Conservation (phyloP, 169 alveolate genomes). For the Ichthyophthirius multifiliis region DNA sequence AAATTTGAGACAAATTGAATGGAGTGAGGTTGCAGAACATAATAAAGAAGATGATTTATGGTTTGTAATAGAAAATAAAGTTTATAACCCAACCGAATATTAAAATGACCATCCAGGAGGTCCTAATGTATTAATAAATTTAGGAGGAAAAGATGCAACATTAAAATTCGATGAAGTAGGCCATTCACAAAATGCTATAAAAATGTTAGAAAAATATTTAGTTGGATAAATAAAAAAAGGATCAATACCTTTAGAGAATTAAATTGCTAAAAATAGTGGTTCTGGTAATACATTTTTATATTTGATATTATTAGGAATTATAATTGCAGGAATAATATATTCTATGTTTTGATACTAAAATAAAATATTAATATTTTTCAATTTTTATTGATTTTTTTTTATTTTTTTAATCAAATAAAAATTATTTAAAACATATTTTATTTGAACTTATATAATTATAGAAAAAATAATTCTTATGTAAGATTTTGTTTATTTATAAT, state of each 20-base stretch:
- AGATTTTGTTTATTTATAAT: too few relatives aligned
- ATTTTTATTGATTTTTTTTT: not conserved
- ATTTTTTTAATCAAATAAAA: not conserved
- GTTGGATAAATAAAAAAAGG: constrained; percentile 33
- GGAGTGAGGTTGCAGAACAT: constrained; percentile 54
- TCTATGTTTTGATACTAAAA: not conserved
- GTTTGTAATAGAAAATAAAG: constrained; percentile 68
- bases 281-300: not conserved
- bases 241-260: not conserved
- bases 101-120: constrained; percentile 70
- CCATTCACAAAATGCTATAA: constrained; percentile 33
- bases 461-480: too few relatives aligned
- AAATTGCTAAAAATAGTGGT: not conserved
- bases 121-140: constrained; percentile 29
- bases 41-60: constrained; percentile 58
- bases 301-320: not conserved
- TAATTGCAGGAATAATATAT: not conserved
- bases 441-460: too few relatives aligned
- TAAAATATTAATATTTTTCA: not conserved
- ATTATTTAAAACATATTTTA: too few relatives aligned
- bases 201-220: constrained; percentile 16
- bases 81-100: constrained; percentile 61
- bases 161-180: constrained; percentile 40
- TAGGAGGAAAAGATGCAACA: constrained; percentile 53
- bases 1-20: too few relatives aligned